These are phyloP conservation scores for Pythium chondricola DNA, from an alignment of 352 stramenopile species.

Conservation along the genomic window DNA sequence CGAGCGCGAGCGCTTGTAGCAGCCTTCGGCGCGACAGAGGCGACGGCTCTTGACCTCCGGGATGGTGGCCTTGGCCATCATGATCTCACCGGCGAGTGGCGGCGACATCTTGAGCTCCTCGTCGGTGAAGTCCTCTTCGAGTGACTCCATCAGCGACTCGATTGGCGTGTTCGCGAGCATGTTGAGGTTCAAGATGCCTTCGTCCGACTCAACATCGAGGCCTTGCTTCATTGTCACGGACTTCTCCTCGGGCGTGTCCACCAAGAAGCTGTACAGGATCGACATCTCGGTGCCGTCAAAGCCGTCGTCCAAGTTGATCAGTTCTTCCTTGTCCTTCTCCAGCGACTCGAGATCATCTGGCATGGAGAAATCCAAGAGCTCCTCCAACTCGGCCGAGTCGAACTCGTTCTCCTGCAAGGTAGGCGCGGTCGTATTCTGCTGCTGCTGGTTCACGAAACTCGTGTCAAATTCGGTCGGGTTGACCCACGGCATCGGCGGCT, in stretches of 20 bases:
- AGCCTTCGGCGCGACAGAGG: constrained; percentile 66
- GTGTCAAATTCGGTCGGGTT: constrained; percentile 30
- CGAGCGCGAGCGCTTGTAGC: constrained; percentile 84
- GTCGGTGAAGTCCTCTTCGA: constrained; percentile 65
- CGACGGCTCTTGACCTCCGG: constrained; percentile 54
- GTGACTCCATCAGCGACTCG: constrained; percentile 64
- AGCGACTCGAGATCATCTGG: constrained; percentile 41
- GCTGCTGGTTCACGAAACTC: constrained; percentile 32
- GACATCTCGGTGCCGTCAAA: constrained; percentile 85
- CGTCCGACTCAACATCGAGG: constrained; percentile 38
- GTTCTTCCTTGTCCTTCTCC: constrained; percentile 67
- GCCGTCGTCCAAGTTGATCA: constrained; percentile 72
- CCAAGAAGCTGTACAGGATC: constrained; percentile 82
- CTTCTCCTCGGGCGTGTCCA: constrained; percentile 70
- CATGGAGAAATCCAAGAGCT: constrained; percentile 74
- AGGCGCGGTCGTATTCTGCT: constrained; percentile 9
- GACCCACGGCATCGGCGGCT: constrained; percentile 50
- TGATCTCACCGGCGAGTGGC: constrained; percentile 8
- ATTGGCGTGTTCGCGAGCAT: constrained; percentile 57
- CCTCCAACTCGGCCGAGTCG: constrained; percentile 63
- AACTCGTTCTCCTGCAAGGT: constrained; percentile 30
- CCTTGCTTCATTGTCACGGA: constrained; percentile 29
- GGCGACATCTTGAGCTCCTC: constrained; percentile 63
- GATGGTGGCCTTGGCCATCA: constrained; percentile 11
- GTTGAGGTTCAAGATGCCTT: constrained; percentile 77